Evolutionary conservation across 2,329 filamentous ascomycete genomes (phyloP), one percentile per base, ranked within the genome.

Genomic region (Coleophoma eucalyptorum): DNA sequence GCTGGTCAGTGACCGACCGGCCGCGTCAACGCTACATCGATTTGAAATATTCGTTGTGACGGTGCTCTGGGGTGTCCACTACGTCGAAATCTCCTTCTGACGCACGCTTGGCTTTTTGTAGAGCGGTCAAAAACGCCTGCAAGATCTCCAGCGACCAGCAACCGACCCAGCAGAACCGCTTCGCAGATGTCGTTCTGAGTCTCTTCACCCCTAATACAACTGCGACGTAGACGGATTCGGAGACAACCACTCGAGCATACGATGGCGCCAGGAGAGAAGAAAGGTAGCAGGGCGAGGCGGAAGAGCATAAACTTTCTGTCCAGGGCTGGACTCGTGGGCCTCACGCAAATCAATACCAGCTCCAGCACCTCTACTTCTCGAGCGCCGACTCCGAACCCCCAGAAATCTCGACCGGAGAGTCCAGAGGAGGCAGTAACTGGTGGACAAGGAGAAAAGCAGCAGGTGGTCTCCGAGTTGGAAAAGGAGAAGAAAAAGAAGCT

Each of bases 301-400:
- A 65, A 62, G 55, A 65, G 62, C 51, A 52, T 64, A 18, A 63
- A 58, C 50, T 48, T 64, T 16, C 62, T 66, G 43, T 57, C 60
- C 12, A 56, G 60, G 48, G 48, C 49, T 31, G 56, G 56, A 2
- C 49, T 59, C 16, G 51, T 50, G 16, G 53, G 51, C 34, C 55
- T 64, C 16, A 48, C 58, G 35, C 62, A 61, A 11, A 58, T 63
- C 49, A 63, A 65, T 35, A 60, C 58, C 26, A 26, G 26, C 26
- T 26, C 26, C 26, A 26, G 10, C 26, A 26, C 26, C 6, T 26
- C 26, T 26, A 26, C 26, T 26, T 5, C 26, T 26, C 26, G 26
- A 26, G 26, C 26, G 6, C 26, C 26, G 26, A 26, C 26, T 26
- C 26, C 26, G 3, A 26, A 26, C 26, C 26, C 26, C 10, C 26